A percentile compares a stretch with the other conserved stretches of the same genome.
Conservation (phyloP, 2,329 filamentous ascomycete genomes). For the Alternaria sp. region DNA sequence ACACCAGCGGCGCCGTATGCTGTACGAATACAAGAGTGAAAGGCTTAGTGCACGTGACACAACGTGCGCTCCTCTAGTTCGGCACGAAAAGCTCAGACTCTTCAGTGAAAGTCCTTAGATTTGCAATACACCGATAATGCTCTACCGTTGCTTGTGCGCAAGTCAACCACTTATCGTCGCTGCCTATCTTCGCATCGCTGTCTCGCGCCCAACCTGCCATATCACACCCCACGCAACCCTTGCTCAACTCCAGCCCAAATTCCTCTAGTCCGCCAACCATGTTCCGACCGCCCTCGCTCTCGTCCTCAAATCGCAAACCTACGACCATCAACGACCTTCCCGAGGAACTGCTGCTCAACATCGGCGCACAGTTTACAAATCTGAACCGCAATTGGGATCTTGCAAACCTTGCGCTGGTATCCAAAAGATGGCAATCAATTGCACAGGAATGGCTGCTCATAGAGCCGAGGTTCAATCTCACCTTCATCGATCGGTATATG, state of each 20-base stretch:
- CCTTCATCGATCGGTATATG: constrained; percentile 26
- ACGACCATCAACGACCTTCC: constrained; percentile 23
- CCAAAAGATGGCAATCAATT: constrained; percentile 20
- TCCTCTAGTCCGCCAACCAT: background rate
- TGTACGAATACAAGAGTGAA: background rate
- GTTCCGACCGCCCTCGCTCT: background rate
- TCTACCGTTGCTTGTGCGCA: background rate
- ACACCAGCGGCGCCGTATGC: background rate
- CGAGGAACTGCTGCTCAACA: constrained; percentile 26
- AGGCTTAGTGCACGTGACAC: background rate
- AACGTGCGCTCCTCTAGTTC: background rate
- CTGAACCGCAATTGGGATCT: constrained; percentile 24
- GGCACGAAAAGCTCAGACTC: background rate
- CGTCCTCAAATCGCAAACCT: background rate
- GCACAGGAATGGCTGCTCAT: constrained; percentile 31
- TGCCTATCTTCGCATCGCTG: background rate
- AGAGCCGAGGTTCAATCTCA: constrained; percentile 28
- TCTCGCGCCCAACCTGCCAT: constrained; percentile 1
- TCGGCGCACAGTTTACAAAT: constrained; percentile 16
- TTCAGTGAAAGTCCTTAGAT: background rate
- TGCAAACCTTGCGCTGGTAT: constrained; percentile 25
- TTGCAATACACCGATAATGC: background rate
- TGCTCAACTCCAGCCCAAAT: background rate
- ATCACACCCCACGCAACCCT: background rate
- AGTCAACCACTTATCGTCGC: constrained; percentile 1